Evolutionary conservation across 2,329 filamentous ascomycete species (phyloP).

Genomic region (Zasmidium angulare): DNA sequence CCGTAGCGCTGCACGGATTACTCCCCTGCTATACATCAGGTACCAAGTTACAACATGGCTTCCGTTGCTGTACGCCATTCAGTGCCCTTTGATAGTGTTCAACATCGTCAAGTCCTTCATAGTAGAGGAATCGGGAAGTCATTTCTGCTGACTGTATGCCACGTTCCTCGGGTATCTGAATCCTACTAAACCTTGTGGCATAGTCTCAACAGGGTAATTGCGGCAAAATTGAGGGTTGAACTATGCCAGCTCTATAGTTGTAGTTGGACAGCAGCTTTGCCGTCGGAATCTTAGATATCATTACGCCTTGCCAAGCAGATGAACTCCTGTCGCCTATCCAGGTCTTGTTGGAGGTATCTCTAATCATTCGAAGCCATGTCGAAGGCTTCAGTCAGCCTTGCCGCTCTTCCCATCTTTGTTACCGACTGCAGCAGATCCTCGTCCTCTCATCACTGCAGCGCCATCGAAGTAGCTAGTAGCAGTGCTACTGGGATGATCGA

Average conservation of each 20-base stretch:
- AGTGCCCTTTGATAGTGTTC: too few species aligned
- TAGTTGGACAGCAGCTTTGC: too few species aligned
- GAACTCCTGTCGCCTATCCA: neutral
- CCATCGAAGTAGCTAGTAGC: slow-evolving; percentile 32
- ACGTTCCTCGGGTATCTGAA: neutral
- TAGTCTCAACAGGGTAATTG: neutral
- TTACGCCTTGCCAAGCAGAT: too few species aligned
- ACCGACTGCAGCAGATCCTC: slow-evolving; percentile 13
- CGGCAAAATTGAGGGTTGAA: neutral
- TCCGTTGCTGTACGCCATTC: too few species aligned
- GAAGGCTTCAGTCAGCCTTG: slow-evolving; percentile 32
- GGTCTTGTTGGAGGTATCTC: neutral
- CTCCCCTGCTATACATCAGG: too few species aligned
- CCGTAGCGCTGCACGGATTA: neutral
- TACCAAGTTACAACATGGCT: too few species aligned
- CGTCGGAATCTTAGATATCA: too few species aligned
- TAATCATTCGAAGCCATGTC: neutral
- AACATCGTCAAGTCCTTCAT: too few species aligned
- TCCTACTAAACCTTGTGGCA: neutral
- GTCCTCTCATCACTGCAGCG: slow-evolving; percentile 19
- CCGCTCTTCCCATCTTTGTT: slow-evolving; percentile 26
- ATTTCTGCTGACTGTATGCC: neutral
- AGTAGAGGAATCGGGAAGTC: too few species aligned
- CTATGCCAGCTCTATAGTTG: too few species aligned
- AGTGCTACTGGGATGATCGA: slow-evolving; percentile 18